Evolutionary conservation across 768 basidiomycete species (phyloP).

Genomic region (Leccinum longicurvipes): DNA sequence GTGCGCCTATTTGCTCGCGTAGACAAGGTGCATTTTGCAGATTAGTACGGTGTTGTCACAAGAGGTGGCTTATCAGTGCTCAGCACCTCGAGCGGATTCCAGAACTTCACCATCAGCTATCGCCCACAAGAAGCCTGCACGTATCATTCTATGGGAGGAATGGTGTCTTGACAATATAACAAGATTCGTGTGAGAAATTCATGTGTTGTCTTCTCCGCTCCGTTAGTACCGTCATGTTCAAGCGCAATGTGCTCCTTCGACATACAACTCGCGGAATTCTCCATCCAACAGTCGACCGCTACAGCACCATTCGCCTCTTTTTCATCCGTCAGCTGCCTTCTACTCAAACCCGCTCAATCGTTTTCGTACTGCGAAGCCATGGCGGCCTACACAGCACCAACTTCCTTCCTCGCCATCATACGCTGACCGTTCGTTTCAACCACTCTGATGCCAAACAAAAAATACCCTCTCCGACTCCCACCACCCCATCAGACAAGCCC

Average conservation of each 20-base stretch:
- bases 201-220: not conserved
- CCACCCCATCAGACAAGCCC: slow-evolving; percentile 5
- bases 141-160: too few species aligned
- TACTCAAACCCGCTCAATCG: not conserved
- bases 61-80: too few species aligned
- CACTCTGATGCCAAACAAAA: slow-evolving; percentile 16
- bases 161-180: not conserved
- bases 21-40: too few species aligned
- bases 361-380: not conserved
- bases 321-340: slow-evolving; percentile 39
- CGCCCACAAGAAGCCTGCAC: too few species aligned
- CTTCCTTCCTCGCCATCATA: not conserved
- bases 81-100: too few species aligned
- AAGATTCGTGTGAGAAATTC: not conserved
- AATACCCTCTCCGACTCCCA: not conserved
- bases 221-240: slow-evolving; percentile 13
- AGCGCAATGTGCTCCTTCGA: slow-evolving; percentile 15
- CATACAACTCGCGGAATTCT: slow-evolving; percentile 24
- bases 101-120: too few species aligned
- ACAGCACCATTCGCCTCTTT: slow-evolving; percentile 55
- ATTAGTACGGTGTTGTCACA: too few species aligned
- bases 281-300: slow-evolving; percentile 48
- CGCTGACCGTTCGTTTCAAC: slow-evolving; percentile 8
- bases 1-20: too few species aligned
- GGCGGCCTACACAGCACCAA: not conserved